Percentiles rank a stretch among this genome's conserved stretches.
Conservation (phyloP, 441 rosid genomes). For the Caryocar brasiliense region DNA sequence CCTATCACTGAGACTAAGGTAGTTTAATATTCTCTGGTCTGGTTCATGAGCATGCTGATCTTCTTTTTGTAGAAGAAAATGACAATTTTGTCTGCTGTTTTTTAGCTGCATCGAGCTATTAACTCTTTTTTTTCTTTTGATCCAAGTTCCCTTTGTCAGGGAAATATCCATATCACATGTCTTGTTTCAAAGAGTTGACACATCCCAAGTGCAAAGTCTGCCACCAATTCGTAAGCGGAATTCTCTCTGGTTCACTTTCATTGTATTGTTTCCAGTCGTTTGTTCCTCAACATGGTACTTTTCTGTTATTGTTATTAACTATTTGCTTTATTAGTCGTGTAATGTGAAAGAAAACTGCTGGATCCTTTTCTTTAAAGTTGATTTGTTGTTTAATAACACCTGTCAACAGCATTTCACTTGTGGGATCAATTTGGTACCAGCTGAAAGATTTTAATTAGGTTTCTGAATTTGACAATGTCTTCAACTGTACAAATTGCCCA, state of each 20-base stretch:
- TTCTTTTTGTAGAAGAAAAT: slow-evolving; percentile 2
- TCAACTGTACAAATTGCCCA: no score
- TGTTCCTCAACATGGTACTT: neutral
- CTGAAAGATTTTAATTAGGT: no score
- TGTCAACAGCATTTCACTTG: no score
- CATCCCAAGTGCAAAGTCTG: slow-evolving; percentile 96
- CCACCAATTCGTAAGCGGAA: slow-evolving; percentile 63
- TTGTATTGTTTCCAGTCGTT: neutral
- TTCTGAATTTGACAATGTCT: no score
- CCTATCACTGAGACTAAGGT: slow-evolving; percentile 86
- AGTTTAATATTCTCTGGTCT: slow-evolving; percentile 2
- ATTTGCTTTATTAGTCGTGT: no score
- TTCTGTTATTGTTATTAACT: no score
- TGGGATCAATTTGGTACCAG: no score
- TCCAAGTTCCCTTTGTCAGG: slow-evolving; percentile 78
- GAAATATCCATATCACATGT: slow-evolving; percentile 63
- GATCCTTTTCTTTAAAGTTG: no score
- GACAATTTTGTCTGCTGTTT: neutral
- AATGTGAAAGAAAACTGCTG: no score
- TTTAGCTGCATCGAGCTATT: slow-evolving; percentile 9
- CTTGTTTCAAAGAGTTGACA: slow-evolving; percentile 75
- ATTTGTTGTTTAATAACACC: no score
- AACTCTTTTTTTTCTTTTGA: slow-evolving; percentile 30
- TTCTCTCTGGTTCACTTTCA: neutral
- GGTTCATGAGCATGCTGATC: neutral